phyloP scores from a whole-genome alignment of 148 eudicot genomes.

The Camellia lanceoleosa region DNA sequence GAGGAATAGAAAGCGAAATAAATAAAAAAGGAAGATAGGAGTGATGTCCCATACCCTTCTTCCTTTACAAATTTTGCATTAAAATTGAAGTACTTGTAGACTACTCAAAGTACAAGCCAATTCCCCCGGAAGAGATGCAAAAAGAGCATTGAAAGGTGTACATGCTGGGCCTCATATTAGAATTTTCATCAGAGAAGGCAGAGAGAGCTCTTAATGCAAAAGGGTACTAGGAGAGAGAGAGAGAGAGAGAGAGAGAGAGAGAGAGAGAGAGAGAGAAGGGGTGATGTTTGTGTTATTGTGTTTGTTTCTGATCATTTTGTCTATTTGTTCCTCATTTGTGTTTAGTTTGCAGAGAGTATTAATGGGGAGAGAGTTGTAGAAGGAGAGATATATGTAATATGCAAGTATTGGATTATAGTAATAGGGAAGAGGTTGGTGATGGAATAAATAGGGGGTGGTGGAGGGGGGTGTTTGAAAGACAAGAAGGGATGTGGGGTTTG shows the following conservation, averaged over 20 bases:
- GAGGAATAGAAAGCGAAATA: constrained; percentile 38
- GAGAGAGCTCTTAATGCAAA: constrained; percentile 34
- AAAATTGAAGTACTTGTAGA: constrained; percentile 25
- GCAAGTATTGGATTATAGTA: constrained; percentile 41
- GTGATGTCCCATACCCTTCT: constrained; percentile 28
- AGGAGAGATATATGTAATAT: constrained; percentile 2
- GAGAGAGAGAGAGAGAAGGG: constrained; percentile 2
- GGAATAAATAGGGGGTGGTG: constrained; percentile 55
- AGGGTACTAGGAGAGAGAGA: neutral
- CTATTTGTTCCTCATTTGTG: constrained; percentile 27
- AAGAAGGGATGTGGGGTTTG: constrained; percentile 31
- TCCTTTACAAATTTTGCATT: constrained; percentile 15
- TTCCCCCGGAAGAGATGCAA: constrained; percentile 29
- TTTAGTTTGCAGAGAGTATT: constrained; percentile 27
- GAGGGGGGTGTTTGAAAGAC: constrained; percentile 41
- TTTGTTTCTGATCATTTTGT: constrained; percentile 28
- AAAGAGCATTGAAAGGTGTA: constrained; percentile 27
- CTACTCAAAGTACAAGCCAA: constrained; percentile 25
- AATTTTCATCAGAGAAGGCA: constrained; percentile 31
- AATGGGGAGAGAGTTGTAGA: constrained; percentile 33
- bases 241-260: too few species aligned
- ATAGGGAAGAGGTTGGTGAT: constrained; percentile 50
- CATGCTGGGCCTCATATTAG: constrained; percentile 37
- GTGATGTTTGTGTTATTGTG: constrained; percentile 12
- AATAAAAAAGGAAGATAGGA: constrained; percentile 23